Conservation (phyloP, 179 eudicot species). For the Beta lomatogona region DNA sequence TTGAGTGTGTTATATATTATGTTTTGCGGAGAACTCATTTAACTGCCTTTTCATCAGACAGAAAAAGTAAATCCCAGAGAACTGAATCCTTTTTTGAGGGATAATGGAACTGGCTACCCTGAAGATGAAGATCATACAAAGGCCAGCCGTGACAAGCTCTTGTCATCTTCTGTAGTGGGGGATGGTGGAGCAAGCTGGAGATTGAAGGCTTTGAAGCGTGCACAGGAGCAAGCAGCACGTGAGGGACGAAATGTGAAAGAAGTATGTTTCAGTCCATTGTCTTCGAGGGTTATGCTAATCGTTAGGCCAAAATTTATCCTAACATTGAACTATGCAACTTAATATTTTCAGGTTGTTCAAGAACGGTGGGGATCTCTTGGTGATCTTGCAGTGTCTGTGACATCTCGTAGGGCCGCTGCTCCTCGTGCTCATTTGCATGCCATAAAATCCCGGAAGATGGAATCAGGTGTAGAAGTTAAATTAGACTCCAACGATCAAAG, state of each 20-base stretch:
- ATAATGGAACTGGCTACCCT: slow-evolving; percentile 81
- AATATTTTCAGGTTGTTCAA: slow-evolving; percentile 64
- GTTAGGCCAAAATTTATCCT: not conserved
- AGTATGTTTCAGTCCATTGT: slow-evolving; percentile 37
- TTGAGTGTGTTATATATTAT: not conserved
- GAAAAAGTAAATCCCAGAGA: slow-evolving; percentile 73
- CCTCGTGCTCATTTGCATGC: slow-evolving; percentile 86
- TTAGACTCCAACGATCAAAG: slow-evolving; percentile 34
- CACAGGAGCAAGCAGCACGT: slow-evolving; percentile 90
- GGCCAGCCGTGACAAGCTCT: slow-evolving; percentile 38
- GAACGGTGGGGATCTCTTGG: slow-evolving; percentile 94
- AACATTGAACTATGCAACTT: not conserved
- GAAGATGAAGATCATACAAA: slow-evolving; percentile 55
- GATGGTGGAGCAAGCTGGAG: slow-evolving; percentile 99
- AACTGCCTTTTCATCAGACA: slow-evolving; percentile 35
- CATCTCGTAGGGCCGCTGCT: slow-evolving; percentile 76
- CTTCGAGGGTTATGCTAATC: slow-evolving; percentile 4
- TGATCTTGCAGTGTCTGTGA: slow-evolving; percentile 74
- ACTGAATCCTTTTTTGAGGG: slow-evolving; percentile 77
- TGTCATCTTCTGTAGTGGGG: slow-evolving; percentile 70
- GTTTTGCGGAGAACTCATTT: not conserved
- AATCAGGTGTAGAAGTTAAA: slow-evolving; percentile 44
- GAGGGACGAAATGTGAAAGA: slow-evolving; percentile 74
- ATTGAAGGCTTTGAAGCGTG: slow-evolving; percentile 88
- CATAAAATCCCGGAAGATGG: slow-evolving; percentile 59